Base-by-base conservation (phyloP, 805 yeast genomes). In the Candida rishiriensis region DNA sequence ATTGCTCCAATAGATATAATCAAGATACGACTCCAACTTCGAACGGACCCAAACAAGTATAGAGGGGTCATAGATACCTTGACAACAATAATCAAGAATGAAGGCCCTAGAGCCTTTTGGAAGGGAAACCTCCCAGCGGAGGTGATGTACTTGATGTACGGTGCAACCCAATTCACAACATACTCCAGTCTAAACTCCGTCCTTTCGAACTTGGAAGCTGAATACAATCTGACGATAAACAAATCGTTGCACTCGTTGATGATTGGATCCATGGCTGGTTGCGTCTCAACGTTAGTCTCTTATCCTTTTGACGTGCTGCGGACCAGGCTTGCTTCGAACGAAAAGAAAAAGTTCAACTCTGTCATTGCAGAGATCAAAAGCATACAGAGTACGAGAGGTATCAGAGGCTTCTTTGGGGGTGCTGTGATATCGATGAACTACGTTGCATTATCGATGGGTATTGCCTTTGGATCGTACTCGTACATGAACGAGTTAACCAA, bases 41-140 rank as follows among this genome's bases (percentile, higher is more conserved):
- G 76, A 47, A 65, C 68, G 0, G 43, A 50, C 26, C 38, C 52
- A 2, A 40, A 40, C 12, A 60, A 61, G 41, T 70, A 71, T 48
- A 49, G 53, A 10, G 73, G 77, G 3, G 57, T 70, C 3, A 29
- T 54, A 3, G 44, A 60, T 15, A 69, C 82, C 0, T 60, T 78
- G 38, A 49, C 48, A 12, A 61, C 68, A 1, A 73, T 88, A 1
- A 49, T 74, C 1, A 59, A 61, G 15, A 71, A 78, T 30, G 98
- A 91, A 62, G 69, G 69, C 6, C 35, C 83, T 0, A 48, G 63
- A 3, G 91, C 88, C 0, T 70, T 91, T n/a, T 93, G 98, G 98
- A 90, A 89, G 61, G 99, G 99, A 0, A 93, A 93, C 59, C 73
- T 88, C 0, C 96, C 99, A 0, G 99, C 98, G 0, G 88, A 88